Evolutionary conservation across 192 early-diverging fungal species (phyloP).

Genomic region (Coemansia biformis): DNA sequence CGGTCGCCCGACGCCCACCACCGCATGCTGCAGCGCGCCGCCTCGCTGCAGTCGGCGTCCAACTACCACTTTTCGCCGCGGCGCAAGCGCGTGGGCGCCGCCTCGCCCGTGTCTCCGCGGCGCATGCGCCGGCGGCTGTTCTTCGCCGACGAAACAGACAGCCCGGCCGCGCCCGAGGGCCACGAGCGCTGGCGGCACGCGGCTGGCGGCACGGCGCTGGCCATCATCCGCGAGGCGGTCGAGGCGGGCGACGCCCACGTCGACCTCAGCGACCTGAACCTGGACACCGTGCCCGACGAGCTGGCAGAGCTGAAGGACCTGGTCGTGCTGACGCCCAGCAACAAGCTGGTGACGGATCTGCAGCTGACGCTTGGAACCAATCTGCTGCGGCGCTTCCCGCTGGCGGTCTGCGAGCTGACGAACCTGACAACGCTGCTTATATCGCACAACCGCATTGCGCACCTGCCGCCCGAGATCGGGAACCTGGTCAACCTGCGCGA

Average conservation of each 20-base stretch:
- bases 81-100: conserved; percentile 18
- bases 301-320: conserved; percentile 49
- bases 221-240: conserved; percentile 44
- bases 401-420: conserved; percentile 39
- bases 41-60: conserved; percentile 29
- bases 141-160: conserved; percentile 32
- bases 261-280: conserved; percentile 49
- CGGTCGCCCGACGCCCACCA: conserved; percentile 26
- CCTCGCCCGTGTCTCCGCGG: conserved; percentile 23
- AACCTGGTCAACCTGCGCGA: conserved; percentile 42
- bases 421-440: conserved; percentile 51
- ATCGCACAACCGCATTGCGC: conserved; percentile 39
- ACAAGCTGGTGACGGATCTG: conserved; percentile 32
- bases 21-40: conserved; percentile 34
- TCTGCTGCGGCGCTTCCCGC: conserved; percentile 25
- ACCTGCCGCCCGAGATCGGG: conserved; percentile 46
- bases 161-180: conserved; percentile 16
- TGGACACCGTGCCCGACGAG: conserved; percentile 44
- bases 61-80: conserved; percentile 31
- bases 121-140: conserved; percentile 46
- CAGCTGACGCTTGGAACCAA: conserved; percentile 39
- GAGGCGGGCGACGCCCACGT: conserved; percentile 42
- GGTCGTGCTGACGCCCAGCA: conserved; percentile 40
- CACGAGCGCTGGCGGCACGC: conserved; percentile 11
- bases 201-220: conserved; percentile 20